Conservation (phyloP, 805 yeast species). For the Tetrapisispora phaffii region DNA sequence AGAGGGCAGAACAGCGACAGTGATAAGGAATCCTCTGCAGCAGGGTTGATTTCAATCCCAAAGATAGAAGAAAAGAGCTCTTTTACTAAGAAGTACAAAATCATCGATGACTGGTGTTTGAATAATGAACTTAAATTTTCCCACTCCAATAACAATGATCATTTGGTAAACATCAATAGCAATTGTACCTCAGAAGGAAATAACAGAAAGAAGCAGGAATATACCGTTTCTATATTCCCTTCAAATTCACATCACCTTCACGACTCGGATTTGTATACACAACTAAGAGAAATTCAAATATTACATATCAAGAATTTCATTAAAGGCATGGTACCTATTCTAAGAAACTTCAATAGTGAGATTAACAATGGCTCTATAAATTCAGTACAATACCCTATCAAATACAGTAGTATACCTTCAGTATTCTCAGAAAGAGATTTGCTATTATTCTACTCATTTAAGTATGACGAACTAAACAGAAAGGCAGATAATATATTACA, state of each 20-base stretch:
- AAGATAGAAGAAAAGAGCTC: not conserved
- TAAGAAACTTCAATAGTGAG: constrained; percentile 7
- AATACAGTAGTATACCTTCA: constrained; percentile 3
- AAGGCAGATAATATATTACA: not conserved
- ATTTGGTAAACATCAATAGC: not conserved
- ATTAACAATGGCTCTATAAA: not conserved
- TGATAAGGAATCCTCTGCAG: not conserved
- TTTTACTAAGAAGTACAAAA: constrained; percentile 11
- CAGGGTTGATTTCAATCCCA: too few relatives aligned
- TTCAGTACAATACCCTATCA: not conserved
- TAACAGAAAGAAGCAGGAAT: too few relatives aligned
- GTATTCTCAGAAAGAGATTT: constrained; percentile 3
- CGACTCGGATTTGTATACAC: not conserved
- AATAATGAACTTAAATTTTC: constrained; percentile 8
- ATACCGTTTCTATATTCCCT: not conserved
- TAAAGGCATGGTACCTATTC: constrained; percentile 11
- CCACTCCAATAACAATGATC: constrained; percentile 1
- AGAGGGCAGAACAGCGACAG: not conserved
- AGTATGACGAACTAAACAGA: not conserved
- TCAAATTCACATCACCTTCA: not conserved
- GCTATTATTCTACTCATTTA: constrained; percentile 1
- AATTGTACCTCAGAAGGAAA: not conserved
- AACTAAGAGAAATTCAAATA: constrained; percentile 4
- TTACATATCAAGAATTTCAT: constrained; percentile 9
- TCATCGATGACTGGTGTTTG: constrained; percentile 21